These are phyloP conservation scores for Brassica napus DNA, from an alignment of 345 rosid genomes.

Conservation along the genomic window DNA sequence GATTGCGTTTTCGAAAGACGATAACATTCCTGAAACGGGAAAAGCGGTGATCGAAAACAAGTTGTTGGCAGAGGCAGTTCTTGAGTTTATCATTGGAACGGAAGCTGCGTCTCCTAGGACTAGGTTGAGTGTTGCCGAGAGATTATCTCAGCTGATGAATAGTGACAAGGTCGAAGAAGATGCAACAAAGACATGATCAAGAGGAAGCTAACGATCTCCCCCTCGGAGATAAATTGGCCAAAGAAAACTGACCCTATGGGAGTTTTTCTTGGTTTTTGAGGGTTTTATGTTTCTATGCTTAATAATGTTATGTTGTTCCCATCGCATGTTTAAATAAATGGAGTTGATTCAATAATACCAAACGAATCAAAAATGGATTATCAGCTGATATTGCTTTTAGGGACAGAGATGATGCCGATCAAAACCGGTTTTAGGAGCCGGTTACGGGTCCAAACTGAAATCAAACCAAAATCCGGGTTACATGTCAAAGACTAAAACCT, in stretches of 20 bases:
- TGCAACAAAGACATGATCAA: constrained; percentile 31
- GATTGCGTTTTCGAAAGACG: constrained; percentile 71
- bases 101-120: constrained; percentile 66
- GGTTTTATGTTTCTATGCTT: not conserved
- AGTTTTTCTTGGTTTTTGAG: not conserved
- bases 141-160: constrained; percentile 49
- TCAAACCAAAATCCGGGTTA: no score
- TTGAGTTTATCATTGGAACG: constrained; percentile 76
- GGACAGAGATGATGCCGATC: no score
- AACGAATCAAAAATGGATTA: no score
- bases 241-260: constrained; percentile 20
- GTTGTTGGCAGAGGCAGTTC: constrained; percentile 58
- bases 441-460: no score
- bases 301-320: not conserved
- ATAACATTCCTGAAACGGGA: constrained; percentile 49
- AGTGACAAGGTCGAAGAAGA: constrained; percentile 6
- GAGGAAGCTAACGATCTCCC: constrained; percentile 15
- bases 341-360: no score
- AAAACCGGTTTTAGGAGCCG: no score
- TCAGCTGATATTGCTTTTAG: no score
- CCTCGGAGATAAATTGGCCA: not conserved
- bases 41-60: constrained; percentile 62
- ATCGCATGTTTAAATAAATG: not conserved
- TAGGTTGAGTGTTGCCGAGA: constrained; percentile 58
- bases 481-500: no score